phyloP scores from a whole-genome alignment of 257 asterid species.

The Schizonepeta tenuifolia region DNA sequence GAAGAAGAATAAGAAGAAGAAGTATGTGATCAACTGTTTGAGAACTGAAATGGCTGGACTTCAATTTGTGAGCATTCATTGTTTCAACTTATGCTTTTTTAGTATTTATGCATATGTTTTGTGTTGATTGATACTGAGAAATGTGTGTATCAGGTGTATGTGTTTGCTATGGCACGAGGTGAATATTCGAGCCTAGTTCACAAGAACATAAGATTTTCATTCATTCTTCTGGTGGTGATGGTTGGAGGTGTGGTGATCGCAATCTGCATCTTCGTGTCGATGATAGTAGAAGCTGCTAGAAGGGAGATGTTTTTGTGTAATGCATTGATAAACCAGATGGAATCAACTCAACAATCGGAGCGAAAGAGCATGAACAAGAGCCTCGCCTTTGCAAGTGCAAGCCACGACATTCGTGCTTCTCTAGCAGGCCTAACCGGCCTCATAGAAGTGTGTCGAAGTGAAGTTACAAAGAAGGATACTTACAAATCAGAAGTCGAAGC shows the following conservation, averaged over 20 bases:
- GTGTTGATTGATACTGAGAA: not conserved
- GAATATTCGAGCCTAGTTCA: slow-evolving; percentile 30
- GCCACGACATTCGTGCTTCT: slow-evolving; percentile 77
- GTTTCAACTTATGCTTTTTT: not conserved
- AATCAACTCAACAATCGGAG: slow-evolving; percentile 75
- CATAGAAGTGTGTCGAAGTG: slow-evolving; percentile 45
- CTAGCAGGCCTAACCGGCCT: slow-evolving; percentile 65
- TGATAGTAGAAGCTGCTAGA: slow-evolving; percentile 42
- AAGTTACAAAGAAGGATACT: slow-evolving; percentile 35
- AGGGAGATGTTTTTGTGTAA: slow-evolving; percentile 61
- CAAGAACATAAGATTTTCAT: slow-evolving; percentile 35
- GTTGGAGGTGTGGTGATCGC: slow-evolving; percentile 32
- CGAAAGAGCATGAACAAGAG: slow-evolving; percentile 69
- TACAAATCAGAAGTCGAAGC: slow-evolving; percentile 39
- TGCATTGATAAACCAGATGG: slow-evolving; percentile 67
- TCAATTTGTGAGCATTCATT: slow-evolving; percentile 48
- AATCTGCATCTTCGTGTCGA: slow-evolving; percentile 33
- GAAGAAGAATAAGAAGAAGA: slow-evolving; percentile 13
- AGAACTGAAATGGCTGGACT: slow-evolving; percentile 49
- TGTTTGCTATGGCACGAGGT: slow-evolving; percentile 42
- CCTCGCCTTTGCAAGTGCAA: slow-evolving; percentile 71
- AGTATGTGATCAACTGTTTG: slow-evolving; percentile 45
- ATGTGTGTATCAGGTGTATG: slow-evolving; percentile 43
- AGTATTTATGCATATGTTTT: not conserved
- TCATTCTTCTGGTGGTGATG: slow-evolving; percentile 37